Base-by-base conservation (phyloP, 1,284 basidiomycete species). In the Coniferiporia sulphurascens region DNA sequence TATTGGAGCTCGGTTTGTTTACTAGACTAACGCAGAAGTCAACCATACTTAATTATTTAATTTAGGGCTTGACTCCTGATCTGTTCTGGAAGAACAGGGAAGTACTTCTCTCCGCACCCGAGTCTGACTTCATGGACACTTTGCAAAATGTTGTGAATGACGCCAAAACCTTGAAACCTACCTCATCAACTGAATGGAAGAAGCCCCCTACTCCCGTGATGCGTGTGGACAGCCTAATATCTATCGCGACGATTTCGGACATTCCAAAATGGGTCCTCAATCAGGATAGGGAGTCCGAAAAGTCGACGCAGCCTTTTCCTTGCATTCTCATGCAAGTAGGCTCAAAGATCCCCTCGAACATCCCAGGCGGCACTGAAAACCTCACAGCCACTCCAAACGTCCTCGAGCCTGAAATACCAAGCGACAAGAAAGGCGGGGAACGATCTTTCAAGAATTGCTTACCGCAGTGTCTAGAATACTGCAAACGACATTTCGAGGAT, bases 1-100 rank as follows among this genome's bases (percentile, higher is more conserved):
- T 75, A 87, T 7, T 95, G 92, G 92, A 83, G 88, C 44, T 81
- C 82, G 82, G 89, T 88, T 48, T 43, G 78, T 69, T 5, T 32
- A 27, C 50, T 56, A 38, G 32, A 7, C 34, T 50, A 52, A 6
- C 35, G 45, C 21, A 48, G 27, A 59, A 34, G 60, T n/a, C 32
- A 52, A 35, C 46, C 10, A 32, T 38, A 41, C 48, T 54, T n/a
- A 21, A 41, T 19, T 60, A 13, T 46, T 22, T 38, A 13, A 32
- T 41, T 1, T 65, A 87, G 80, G 91, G 90, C 1, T 73, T 95
- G 56, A 89, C 85, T 0, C 90, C 93, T 0, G 66, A 73, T 8
- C 61, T 86, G 10, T 95, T 89, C 68, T 95, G 93, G 93, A 65
- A 66, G 36, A 71, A 90, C 65, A 73, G 74, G 21, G 66, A 74